Conservation (phyloP, 768 basidiomycete genomes). For the Baorangia bicolor region DNA sequence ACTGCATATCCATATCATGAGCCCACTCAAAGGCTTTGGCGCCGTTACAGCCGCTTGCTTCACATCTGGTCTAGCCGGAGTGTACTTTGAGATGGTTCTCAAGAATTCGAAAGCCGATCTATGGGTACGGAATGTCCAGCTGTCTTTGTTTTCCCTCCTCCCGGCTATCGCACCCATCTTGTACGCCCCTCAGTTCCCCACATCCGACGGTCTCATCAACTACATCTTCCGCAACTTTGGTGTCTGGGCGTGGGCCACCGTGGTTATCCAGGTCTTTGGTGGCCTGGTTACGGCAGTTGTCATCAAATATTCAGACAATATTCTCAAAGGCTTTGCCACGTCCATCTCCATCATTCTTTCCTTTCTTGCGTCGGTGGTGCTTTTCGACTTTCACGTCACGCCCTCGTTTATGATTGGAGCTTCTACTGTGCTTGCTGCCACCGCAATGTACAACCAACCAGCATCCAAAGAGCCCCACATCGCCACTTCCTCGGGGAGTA, state of each 20-base stretch:
- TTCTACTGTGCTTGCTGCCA: slow-evolving; percentile 80
- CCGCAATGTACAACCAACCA: slow-evolving; percentile 94
- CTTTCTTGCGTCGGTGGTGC: slow-evolving; percentile 87
- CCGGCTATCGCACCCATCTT: slow-evolving; percentile 86
- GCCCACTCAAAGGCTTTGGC: slow-evolving; percentile 75
- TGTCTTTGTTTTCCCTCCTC: slow-evolving; percentile 85
- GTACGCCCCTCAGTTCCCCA: slow-evolving; percentile 42
- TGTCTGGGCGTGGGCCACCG: slow-evolving; percentile 94
- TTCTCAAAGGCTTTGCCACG: slow-evolving; percentile 96
- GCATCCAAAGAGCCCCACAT: slow-evolving; percentile 36
- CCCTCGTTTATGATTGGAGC: slow-evolving; percentile 84
- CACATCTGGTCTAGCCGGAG: slow-evolving; percentile 87
- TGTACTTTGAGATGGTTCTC: slow-evolving; percentile 93
- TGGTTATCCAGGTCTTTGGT: slow-evolving; percentile 85
- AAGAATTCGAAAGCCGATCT: slow-evolving; percentile 82
- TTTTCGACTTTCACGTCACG: slow-evolving; percentile 91
- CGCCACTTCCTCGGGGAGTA: slow-evolving; percentile 32
- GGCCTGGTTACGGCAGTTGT: slow-evolving; percentile 93
- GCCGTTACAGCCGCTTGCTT: slow-evolving; percentile 86
- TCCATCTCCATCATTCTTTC: slow-evolving; percentile 91
- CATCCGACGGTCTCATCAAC: slow-evolving; percentile 49
- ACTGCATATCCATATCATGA: slow-evolving; percentile 70
- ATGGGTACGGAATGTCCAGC: slow-evolving; percentile 89
- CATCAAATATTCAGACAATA: slow-evolving; percentile 96
- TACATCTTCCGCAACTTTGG: slow-evolving; percentile 86